Evolutionary conservation across 164 flowering plant genomes (phyloP).

Genomic region (Tetracentron sinense): DNA sequence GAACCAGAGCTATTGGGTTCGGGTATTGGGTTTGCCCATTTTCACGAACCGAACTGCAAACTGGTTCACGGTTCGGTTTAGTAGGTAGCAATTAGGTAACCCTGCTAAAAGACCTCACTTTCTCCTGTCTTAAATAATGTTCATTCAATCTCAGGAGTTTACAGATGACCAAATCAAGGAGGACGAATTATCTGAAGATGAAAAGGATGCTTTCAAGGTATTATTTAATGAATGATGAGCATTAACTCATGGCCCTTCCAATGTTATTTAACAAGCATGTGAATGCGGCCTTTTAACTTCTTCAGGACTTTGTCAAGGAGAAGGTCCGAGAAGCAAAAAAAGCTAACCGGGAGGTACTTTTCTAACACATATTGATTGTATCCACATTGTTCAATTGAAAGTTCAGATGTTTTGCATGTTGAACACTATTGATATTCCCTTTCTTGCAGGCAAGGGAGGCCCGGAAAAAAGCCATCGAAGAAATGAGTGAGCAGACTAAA

Average conservation of each 20-base stretch:
- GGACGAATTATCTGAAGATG: constrained; percentile 62
- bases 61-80: too few species aligned
- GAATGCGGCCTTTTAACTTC: not conserved
- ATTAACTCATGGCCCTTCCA: too few species aligned
- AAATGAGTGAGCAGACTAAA: constrained; percentile 70
- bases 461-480: constrained; percentile 62
- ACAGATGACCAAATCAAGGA: constrained; percentile 54
- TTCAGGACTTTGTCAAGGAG: constrained; percentile 72
- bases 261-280: not conserved
- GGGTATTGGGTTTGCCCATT: too few species aligned
- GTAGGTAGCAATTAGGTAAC: too few species aligned
- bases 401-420: not conserved
- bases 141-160: constrained; percentile 54
- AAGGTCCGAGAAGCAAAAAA: constrained; percentile 82
- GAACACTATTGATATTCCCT: not conserved
- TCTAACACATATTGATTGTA: not conserved
- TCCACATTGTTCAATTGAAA: not conserved
- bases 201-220: constrained; percentile 86
- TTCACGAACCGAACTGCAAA: too few species aligned
- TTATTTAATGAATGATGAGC: not conserved
- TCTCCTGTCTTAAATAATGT: not conserved
- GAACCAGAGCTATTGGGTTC: too few species aligned
- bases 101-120: too few species aligned
- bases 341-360: constrained; percentile 72
- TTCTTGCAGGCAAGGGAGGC: constrained; percentile 76